Evolutionary conservation across 2,329 filamentous ascomycete species (phyloP).

Genomic region (Geosmithia putterillii): DNA sequence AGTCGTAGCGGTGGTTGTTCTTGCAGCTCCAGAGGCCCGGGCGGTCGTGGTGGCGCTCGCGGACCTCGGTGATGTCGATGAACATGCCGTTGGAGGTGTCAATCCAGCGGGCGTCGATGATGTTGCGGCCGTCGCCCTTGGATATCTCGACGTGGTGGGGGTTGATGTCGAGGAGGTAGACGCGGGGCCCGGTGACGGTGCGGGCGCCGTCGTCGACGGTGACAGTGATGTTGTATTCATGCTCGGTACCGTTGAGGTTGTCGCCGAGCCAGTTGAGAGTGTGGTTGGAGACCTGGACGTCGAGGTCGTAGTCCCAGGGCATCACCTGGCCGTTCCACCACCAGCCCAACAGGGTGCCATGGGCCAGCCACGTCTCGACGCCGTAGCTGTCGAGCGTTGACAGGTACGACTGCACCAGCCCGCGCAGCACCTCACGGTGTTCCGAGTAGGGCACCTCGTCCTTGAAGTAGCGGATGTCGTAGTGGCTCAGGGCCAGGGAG

Average conservation of each 20-base stretch:
- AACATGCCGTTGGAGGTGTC: constrained; percentile 65
- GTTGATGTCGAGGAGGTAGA: constrained; percentile 67
- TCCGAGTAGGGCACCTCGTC: constrained; percentile 51
- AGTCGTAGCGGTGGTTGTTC: constrained; percentile 62
- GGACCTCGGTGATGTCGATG: constrained; percentile 71
- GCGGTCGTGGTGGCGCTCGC: constrained; percentile 45
- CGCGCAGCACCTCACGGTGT: constrained; percentile 50
- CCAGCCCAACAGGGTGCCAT: constrained; percentile 76
- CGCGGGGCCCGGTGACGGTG: constrained; percentile 26
- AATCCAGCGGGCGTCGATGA: constrained; percentile 79
- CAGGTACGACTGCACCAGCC: constrained; percentile 66
- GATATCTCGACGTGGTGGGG: constrained; percentile 50
- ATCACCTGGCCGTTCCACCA: constrained; percentile 75
- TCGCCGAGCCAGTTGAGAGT: constrained; percentile 55
- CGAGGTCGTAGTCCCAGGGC: constrained; percentile 77
- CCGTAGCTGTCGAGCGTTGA: constrained; percentile 47
- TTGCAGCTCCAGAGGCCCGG: constrained; percentile 70
- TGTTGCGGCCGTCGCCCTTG: constrained; percentile 57
- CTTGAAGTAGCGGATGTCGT: constrained; percentile 60
- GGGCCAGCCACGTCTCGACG: constrained; percentile 76
- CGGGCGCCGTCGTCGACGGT: constrained; percentile 23
- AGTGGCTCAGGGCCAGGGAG: constrained; percentile 53
- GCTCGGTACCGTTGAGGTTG: constrained; percentile 55
- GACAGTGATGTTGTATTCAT: constrained; percentile 35
- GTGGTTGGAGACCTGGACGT: constrained; percentile 61